These are phyloP conservation scores for Phytophthora sp. DNA, from an alignment of 352 stramenopile genomes.

Conservation along the genomic window DNA sequence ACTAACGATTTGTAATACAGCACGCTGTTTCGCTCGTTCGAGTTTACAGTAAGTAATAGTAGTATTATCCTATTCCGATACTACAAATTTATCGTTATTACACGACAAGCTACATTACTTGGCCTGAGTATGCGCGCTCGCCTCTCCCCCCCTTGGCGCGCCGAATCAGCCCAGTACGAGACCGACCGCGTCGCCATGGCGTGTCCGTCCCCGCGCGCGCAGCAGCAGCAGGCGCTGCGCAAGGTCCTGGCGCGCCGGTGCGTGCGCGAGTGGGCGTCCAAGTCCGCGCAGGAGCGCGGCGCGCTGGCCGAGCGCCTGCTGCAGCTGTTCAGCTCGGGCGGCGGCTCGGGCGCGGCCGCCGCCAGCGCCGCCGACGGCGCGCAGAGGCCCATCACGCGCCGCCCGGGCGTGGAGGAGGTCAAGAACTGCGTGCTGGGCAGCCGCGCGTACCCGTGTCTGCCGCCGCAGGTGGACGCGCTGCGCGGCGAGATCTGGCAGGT, in stretches of 20 bases:
- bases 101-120: no score
- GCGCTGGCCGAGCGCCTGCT: conserved; percentile 57
- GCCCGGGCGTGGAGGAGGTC: conserved; percentile 75
- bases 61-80: no score
- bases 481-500: conserved; percentile 85
- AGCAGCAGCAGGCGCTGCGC: conserved; percentile 39
- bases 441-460: conserved; percentile 55
- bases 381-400: conserved; percentile 63
- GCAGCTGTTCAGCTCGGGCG: conserved; percentile 61
- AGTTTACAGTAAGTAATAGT: no score
- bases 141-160: conserved; percentile 10
- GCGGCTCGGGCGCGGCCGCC: conserved; percentile 8
- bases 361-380: conserved; percentile 20
- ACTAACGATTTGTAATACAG: no score
- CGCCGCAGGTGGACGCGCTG: conserved; percentile 52
- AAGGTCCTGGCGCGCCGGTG: conserved; percentile 53
- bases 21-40: no score
- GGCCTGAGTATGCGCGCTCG: no score
- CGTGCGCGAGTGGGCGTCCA: conserved; percentile 63
- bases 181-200: conserved; percentile 12
- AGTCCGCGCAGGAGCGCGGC: conserved; percentile 60
- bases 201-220: conserved; percentile 6
- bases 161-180: background rate
- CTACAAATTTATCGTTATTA: no score
- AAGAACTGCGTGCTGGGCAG: conserved; percentile 62